A percentile compares a stretch with the other conserved stretches of the same genome.
These are phyloP conservation scores for Podila minutissima DNA, from an alignment of 192 early-diverging fungal genomes.

Conservation along the genomic window DNA sequence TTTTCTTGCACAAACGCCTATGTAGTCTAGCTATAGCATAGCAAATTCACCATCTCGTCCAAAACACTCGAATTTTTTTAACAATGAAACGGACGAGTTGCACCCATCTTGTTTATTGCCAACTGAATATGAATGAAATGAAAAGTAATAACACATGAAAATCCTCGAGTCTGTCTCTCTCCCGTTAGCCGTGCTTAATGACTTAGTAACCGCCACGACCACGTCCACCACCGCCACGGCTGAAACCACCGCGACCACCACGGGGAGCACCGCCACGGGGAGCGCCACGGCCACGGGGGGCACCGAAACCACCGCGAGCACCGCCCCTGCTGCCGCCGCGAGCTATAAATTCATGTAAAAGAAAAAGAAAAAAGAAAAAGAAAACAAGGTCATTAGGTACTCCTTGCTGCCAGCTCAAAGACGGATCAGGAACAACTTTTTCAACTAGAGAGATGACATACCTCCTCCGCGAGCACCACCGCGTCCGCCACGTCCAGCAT, in stretches of 20 bases:
- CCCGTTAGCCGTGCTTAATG: constrained; percentile 2
- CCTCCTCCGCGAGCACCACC: constrained; percentile 66
- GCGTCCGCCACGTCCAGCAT: constrained; percentile 68
- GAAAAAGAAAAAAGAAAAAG: not conserved
- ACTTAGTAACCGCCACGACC: constrained; percentile 56
- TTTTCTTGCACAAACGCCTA: not conserved
- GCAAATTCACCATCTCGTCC: too few relatives aligned
- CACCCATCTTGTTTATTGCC: too few relatives aligned
- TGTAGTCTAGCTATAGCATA: too few relatives aligned
- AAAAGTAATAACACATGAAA: not conserved
- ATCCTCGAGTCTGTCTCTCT: not conserved
- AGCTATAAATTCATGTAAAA: constrained; percentile 29
- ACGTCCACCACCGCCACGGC: constrained; percentile 59
- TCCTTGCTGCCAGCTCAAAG: not conserved
- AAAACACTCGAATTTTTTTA: too few relatives aligned
- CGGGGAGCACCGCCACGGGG: constrained; percentile 63
- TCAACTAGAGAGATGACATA: constrained; percentile 3
- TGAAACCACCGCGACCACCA: constrained; percentile 64
- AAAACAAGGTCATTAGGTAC: constrained; percentile 4
- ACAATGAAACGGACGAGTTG: too few relatives aligned
- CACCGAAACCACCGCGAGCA: constrained; percentile 49
- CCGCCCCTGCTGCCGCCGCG: constrained; percentile 51
- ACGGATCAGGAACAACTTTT: not conserved
- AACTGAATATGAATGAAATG: not conserved
- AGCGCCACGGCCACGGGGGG: constrained; percentile 42